These are phyloP conservation scores for Chalaropsis thielavioides DNA, from an alignment of 2,329 filamentous ascomycete genomes.

Conservation along the genomic window DNA sequence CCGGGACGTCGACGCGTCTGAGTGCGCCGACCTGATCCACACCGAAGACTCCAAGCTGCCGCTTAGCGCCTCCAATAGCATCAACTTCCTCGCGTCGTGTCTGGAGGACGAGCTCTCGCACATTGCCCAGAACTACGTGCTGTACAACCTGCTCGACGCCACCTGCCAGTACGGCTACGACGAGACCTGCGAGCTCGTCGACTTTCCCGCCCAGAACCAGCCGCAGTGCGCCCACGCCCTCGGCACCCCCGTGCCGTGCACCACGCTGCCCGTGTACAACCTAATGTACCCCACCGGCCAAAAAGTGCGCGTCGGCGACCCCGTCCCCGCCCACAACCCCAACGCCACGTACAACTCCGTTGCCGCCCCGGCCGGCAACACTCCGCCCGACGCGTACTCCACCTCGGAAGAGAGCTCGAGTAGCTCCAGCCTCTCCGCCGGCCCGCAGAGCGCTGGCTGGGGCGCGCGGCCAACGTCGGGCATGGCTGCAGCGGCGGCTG, in stretches of 20 bases:
- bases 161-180: constrained; percentile 36
- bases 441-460: background rate
- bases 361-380: background rate
- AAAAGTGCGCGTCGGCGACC: constrained; percentile 19
- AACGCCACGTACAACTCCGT: constrained; percentile 9
- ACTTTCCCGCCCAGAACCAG: constrained; percentile 35
- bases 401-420: background rate
- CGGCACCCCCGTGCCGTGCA: constrained; percentile 25
- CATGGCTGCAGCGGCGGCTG: background rate
- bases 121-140: constrained; percentile 37
- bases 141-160: constrained; percentile 40
- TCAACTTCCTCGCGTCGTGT: constrained; percentile 38
- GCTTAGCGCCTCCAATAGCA: constrained; percentile 41
- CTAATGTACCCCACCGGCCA: constrained; percentile 38
- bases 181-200: constrained; percentile 36
- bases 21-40: constrained; percentile 37
- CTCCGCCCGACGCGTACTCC: background rate
- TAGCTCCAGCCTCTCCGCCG: background rate
- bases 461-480: background rate
- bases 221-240: constrained; percentile 34
- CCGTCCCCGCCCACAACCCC: background rate
- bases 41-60: constrained; percentile 37
- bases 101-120: constrained; percentile 31
- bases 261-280: constrained; percentile 33
- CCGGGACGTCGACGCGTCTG: constrained; percentile 32